Evolutionary conservation across 2,329 filamentous ascomycete species (phyloP).

Genomic region (Dothidotthia symphoricarpi): DNA sequence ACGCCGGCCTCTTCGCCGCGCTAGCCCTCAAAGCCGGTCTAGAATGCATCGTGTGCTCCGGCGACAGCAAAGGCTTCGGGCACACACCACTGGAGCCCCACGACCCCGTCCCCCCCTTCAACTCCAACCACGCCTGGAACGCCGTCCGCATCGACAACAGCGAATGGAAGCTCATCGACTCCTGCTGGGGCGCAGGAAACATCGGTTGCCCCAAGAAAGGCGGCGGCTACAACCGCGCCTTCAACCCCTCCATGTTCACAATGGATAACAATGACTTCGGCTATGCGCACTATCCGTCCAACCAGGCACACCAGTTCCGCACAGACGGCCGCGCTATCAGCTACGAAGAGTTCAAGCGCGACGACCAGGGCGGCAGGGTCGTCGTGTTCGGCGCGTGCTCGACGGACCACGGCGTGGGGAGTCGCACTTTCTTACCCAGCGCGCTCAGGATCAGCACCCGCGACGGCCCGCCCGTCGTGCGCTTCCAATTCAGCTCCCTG

Average conservation of each 20-base stretch:
- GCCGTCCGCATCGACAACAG: constrained; percentile 83
- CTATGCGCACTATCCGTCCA: constrained; percentile 71
- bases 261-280: constrained; percentile 79
- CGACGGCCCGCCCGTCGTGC: constrained; percentile 52
- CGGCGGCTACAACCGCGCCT: constrained; percentile 62
- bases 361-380: constrained; percentile 49
- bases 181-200: constrained; percentile 88
- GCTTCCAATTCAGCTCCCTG: constrained; percentile 76
- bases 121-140: constrained; percentile 83
- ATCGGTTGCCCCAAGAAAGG: constrained; percentile 43
- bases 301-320: constrained; percentile 69
- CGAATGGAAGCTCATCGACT: constrained; percentile 86
- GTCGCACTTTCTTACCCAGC: constrained; percentile 61
- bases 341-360: constrained; percentile 82
- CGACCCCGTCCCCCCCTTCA: constrained; percentile 62
- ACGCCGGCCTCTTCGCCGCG: constrained; percentile 76
- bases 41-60: constrained; percentile 69
- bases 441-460: constrained; percentile 60
- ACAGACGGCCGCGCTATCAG: constrained; percentile 64
- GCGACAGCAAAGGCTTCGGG: constrained; percentile 85
- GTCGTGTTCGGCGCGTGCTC: constrained; percentile 49
- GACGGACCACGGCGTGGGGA: constrained; percentile 53
- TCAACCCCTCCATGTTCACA: constrained; percentile 59
- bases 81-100: constrained; percentile 63
- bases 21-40: constrained; percentile 78